Evolutionary conservation across 305 asterid species (phyloP).

Genomic region (Nicotiana rustica): DNA sequence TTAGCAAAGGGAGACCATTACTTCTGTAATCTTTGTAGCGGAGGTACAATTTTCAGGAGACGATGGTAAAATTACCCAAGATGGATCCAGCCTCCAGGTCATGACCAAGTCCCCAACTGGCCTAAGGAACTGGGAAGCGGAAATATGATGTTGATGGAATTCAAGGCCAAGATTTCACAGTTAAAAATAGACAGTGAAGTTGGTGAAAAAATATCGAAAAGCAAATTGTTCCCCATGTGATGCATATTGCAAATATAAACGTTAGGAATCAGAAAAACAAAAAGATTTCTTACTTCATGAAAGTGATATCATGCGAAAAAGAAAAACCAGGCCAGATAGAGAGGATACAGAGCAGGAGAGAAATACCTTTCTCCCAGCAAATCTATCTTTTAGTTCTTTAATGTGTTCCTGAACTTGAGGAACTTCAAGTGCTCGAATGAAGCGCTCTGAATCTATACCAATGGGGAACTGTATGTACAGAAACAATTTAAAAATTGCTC

Average conservation of each 20-base stretch:
- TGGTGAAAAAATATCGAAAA: neutral
- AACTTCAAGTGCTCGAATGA: constrained; percentile 79
- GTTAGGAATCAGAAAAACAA: constrained; percentile 20
- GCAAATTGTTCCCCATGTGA: neutral
- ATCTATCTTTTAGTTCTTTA: constrained; percentile 75
- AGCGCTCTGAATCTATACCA: constrained; percentile 93
- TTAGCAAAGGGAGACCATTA: neutral
- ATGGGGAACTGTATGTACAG: constrained; percentile 73
- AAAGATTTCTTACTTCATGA: constrained; percentile 27
- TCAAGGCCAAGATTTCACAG: constrained; percentile 32
- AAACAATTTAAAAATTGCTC: constrained; percentile 30
- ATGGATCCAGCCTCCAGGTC: neutral
- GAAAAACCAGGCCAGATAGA: constrained; percentile 10
- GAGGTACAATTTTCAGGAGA: constrained; percentile 21
- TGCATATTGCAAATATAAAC: constrained; percentile 16
- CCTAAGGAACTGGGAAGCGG: constrained; percentile 19
- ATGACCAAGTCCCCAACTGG: constrained; percentile 6
- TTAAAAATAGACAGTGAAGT: neutral
- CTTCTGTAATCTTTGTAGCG: neutral
- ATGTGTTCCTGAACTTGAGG: constrained; percentile 66
- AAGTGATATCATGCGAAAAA: constrained; percentile 21
- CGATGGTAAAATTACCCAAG: constrained; percentile 2
- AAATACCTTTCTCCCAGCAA: constrained; percentile 84
- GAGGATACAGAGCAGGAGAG: constrained; percentile 36
- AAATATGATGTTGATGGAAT: neutral